Evolutionary conservation across 2,329 filamentous ascomycete genomes (phyloP), one percentile per base, ranked within the genome.

Genomic region (Coniochaeta sp.): DNA sequence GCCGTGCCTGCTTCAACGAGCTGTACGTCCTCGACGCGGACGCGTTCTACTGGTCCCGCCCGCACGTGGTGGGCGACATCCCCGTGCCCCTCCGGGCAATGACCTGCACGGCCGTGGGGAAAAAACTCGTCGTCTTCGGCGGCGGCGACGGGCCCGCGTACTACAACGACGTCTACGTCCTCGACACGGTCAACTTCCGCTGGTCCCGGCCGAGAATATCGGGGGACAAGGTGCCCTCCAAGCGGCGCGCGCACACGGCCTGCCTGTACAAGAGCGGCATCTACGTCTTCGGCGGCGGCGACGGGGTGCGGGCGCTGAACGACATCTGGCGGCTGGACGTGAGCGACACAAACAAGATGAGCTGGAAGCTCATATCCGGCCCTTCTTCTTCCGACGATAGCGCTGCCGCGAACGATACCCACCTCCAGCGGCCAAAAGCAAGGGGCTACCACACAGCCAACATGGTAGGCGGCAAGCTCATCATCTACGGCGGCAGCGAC

Each of bases 261-360:
- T 87, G 84, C 58, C 68, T 87, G 18, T 85, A 87, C 68, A 83
- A 84, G 65, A 86, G 82, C 58, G 83, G 84, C 26, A 81, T 87
- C 57, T 87, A 86, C 63, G 71, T 87, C n/a, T 87, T 87, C 62
- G 84, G 84, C 27, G 84, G 84, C 47, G 84, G 84, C 35, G 84
- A 87, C 61, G 84, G 84, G 42, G 80, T 85, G n/a, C 74, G 82
- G 46, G 84, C 84, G 5, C 72, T 87, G 52, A 87, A 87, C 62
- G 84, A 87, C 59, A 82, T 87, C 18, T 87, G 84, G 84, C 73
- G 84, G n/a, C 74, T 87, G 14, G 84, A 87, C 59, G 84, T 87
- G 31, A 76, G 76, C 56, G 84, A 87, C 61, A 72, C 77, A 50
- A 76, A 68, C 64, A 86, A 85, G 68, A 85, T 86, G 82, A 80